Conservation (phyloP, 2,329 filamentous ascomycete genomes). For the Colletotrichum euphorbiae region DNA sequence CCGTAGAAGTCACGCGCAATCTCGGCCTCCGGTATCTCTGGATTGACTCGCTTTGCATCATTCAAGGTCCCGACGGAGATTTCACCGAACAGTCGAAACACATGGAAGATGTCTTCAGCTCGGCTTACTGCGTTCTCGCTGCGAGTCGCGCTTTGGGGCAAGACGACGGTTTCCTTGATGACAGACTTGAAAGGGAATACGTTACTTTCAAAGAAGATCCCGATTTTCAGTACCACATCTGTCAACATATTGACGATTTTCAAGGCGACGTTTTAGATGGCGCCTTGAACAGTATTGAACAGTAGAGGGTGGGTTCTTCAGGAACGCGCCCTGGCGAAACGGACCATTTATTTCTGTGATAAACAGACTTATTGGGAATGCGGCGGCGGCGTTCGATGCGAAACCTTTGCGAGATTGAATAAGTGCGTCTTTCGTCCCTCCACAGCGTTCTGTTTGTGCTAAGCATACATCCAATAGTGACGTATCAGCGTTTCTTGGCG, state of each 20-base stretch:
- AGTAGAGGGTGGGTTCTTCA: slow-evolving; percentile 54
- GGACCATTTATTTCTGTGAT: slow-evolving; percentile 52
- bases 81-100: slow-evolving; percentile 33
- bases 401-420: slow-evolving; percentile 48
- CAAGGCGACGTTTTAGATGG: slow-evolving; percentile 46
- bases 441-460: too few species aligned
- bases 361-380: slow-evolving; percentile 54
- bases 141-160: background rate
- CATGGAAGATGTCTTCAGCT: slow-evolving; percentile 34
- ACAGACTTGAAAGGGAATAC: too few species aligned
- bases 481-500: background rate
- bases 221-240: slow-evolving; percentile 32
- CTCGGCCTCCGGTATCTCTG: slow-evolving; percentile 40
- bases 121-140: background rate
- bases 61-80: slow-evolving; percentile 40
- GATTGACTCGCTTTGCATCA: slow-evolving; percentile 41
- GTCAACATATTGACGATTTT: slow-evolving; percentile 50
- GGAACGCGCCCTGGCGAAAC: slow-evolving; percentile 50
- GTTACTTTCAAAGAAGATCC: too few species aligned
- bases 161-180: too few species aligned
- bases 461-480: too few species aligned
- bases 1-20: slow-evolving; percentile 24
- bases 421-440: slow-evolving; percentile 44
- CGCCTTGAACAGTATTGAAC: slow-evolving; percentile 48
- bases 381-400: slow-evolving; percentile 49